Percentiles rank a stretch among this genome's conserved stretches.
These are phyloP conservation scores for Grosmannia serpens DNA, from an alignment of 2,329 filamentous ascomycete species.

Conservation along the genomic window DNA sequence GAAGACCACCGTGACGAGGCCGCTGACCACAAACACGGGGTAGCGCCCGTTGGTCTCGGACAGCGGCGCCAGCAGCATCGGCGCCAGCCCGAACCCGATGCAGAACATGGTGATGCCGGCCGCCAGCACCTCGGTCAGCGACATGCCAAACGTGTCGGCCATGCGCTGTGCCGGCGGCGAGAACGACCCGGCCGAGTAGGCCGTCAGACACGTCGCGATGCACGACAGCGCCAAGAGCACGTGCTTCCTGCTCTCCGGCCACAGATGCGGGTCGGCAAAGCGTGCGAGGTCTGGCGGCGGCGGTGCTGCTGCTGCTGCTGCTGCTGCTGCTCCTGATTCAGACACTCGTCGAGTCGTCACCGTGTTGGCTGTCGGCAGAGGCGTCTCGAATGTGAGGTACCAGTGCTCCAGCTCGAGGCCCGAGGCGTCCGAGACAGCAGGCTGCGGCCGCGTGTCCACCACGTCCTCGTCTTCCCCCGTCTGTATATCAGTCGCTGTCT, in stretches of 20 bases:
- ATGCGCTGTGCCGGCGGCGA: slow-evolving; percentile 58
- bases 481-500: background rate
- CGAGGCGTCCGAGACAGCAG: background rate
- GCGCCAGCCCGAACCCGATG: slow-evolving; percentile 65
- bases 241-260: slow-evolving; percentile 58
- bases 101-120: slow-evolving; percentile 76
- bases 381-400: slow-evolving; percentile 30
- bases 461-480: background rate
- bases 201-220: slow-evolving; percentile 62
- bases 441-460: too few species aligned
- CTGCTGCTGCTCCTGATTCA: background rate
- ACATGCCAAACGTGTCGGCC: slow-evolving; percentile 52
- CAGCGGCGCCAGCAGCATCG: slow-evolving; percentile 81
- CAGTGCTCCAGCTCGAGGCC: slow-evolving; percentile 22
- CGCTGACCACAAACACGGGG: slow-evolving; percentile 67
- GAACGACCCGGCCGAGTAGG: slow-evolving; percentile 73
- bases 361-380: slow-evolving; percentile 21
- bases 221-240: slow-evolving; percentile 64
- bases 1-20: slow-evolving; percentile 58
- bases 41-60: slow-evolving; percentile 80
- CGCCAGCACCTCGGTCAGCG: slow-evolving; percentile 46
- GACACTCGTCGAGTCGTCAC: slow-evolving; percentile 4
- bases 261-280: slow-evolving; percentile 61
- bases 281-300: slow-evolving; percentile 50
- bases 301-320: slow-evolving; percentile 17